Evolutionary conservation across 306 rosid species (phyloP).

Genomic region (Quercus gilva): DNA sequence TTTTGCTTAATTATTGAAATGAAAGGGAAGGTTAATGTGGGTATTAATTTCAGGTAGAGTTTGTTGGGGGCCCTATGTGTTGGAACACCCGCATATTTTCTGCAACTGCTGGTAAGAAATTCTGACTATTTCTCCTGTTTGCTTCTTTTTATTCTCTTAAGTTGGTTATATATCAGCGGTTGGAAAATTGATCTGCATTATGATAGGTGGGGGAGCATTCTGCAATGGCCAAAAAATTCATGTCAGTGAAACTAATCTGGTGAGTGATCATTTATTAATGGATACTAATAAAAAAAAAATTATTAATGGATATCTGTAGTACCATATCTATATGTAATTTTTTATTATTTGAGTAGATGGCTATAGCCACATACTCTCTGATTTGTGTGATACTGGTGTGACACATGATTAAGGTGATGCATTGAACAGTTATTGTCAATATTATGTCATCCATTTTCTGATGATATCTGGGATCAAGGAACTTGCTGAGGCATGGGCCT

Average conservation of each 20-base stretch:
- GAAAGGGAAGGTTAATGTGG: not conserved
- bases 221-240: conserved; percentile 82
- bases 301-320: not conserved
- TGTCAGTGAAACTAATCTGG: conserved; percentile 73
- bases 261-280: conserved; percentile 13
- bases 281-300: not conserved
- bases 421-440: not conserved
- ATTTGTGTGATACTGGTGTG: not conserved
- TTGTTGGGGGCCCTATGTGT: conserved; percentile 97
- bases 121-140: conserved; percentile 11
- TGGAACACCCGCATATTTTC: conserved; percentile 90
- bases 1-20: not conserved
- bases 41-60: conserved; percentile 67
- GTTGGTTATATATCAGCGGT: not conserved
- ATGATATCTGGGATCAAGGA: not conserved
- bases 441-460: not conserved
- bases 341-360: not conserved
- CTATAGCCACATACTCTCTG: not conserved
- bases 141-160: conserved; percentile 16
- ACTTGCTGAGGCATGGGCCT: not conserved
- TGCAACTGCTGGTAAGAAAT: conserved; percentile 74
- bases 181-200: conserved; percentile 25
- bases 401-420: not conserved
- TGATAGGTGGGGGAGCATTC: conserved; percentile 86
- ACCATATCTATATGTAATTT: not conserved